Percentiles rank a stretch among this genome's conserved stretches.
These are phyloP conservation scores for Tritrichomonas foetus DNA, from an alignment of 208 protist species.

Conservation along the genomic window DNA sequence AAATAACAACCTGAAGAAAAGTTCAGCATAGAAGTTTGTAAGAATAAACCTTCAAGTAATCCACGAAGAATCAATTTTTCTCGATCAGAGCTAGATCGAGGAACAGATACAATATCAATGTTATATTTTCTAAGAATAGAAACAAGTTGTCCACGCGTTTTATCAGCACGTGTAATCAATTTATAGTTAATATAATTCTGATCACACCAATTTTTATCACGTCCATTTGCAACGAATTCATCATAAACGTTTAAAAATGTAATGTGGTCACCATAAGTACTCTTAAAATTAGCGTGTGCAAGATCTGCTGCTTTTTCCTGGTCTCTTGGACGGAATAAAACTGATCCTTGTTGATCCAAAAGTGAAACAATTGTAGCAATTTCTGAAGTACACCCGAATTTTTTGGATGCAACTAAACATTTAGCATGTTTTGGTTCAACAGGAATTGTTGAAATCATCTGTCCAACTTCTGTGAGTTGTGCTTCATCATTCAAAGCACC, in stretches of 20 bases:
- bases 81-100: not conserved
- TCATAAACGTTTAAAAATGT: slow-evolving; percentile 80
- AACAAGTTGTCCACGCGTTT: not conserved
- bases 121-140: not conserved
- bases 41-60: not conserved
- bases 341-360: slow-evolving; percentile 44
- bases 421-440: slow-evolving; percentile 93
- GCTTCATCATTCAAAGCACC: slow-evolving; percentile 94
- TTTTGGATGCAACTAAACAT: slow-evolving; percentile 58
- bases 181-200: slow-evolving; percentile 35
- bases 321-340: slow-evolving; percentile 87
- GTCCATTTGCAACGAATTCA: slow-evolving; percentile 62
- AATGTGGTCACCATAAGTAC: slow-evolving; percentile 72
- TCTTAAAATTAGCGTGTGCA: slow-evolving; percentile 55
- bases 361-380: slow-evolving; percentile 61
- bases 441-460: slow-evolving; percentile 95
- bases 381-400: slow-evolving; percentile 70
- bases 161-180: not conserved
- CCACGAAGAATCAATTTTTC: not conserved
- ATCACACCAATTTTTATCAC: not conserved
- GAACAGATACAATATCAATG: not conserved
- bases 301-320: slow-evolving; percentile 67
- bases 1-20: not conserved
- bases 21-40: not conserved
- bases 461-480: slow-evolving; percentile 81